phyloP scores from a whole-genome alignment of 495 filamentous ascomycete genomes.

The Penicillium lividum region DNA sequence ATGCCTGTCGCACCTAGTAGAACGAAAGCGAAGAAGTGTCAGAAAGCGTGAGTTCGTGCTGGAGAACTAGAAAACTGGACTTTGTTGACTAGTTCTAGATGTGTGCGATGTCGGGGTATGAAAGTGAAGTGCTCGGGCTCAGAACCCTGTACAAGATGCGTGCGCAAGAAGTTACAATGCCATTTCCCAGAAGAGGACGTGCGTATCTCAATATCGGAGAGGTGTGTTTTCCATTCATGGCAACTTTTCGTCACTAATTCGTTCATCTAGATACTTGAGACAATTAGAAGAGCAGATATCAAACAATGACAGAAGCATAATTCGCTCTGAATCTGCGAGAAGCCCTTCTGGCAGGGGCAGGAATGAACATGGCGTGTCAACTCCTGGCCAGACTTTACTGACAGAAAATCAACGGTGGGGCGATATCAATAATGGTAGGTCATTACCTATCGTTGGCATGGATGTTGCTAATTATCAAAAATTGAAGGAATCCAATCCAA shows the following conservation, averaged over 20 bases:
- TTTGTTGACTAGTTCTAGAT: constrained; percentile 16
- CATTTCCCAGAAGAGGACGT: constrained; percentile 33
- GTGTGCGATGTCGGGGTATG: constrained; percentile 40
- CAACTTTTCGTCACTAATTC: constrained; percentile 4
- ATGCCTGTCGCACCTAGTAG: constrained; percentile 22
- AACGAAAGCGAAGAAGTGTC: constrained; percentile 27
- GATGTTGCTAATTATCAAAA: background rate
- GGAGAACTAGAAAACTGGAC: background rate
- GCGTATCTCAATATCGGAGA: constrained; percentile 35
- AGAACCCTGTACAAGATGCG: constrained; percentile 35
- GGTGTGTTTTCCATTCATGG: constrained; percentile 16
- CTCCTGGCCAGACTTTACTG: constrained; percentile 7
- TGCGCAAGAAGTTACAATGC: constrained; percentile 32
- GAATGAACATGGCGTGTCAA: constrained; percentile 9
- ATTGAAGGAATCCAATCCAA: constrained; percentile 10
- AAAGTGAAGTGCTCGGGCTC: constrained; percentile 42
- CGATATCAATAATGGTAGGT: constrained; percentile 10
- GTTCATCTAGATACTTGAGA: constrained; percentile 20
- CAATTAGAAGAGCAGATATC: constrained; percentile 26
- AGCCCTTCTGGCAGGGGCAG: constrained; percentile 8
- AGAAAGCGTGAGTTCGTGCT: constrained; percentile 24
- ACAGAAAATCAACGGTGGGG: constrained; percentile 14
- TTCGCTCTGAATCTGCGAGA: background rate
- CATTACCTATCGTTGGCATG: background rate
- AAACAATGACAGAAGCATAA: constrained; percentile 2